Base-by-base conservation (phyloP, 805 yeast species). In the Wickerhamomyces strasburgensis region DNA sequence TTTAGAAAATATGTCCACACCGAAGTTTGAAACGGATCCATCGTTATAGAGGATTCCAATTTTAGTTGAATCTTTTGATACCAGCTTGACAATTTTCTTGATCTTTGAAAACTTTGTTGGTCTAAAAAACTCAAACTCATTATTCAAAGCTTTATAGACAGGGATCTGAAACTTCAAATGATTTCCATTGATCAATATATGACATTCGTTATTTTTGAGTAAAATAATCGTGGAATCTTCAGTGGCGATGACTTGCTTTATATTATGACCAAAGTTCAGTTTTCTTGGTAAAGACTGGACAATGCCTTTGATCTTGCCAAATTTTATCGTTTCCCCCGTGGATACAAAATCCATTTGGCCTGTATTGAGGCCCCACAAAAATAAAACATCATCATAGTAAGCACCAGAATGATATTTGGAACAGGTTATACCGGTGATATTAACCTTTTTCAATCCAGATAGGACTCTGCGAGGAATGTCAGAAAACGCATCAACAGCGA, bases 291-390 rank as follows among this genome's bases (percentile, higher is more conserved):
- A 14, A 7, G 25, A 7, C 44, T 68, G 70, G 14, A 65, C 47
- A 1, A 57, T 47, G 1, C 78, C 76, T 46, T 64, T 38, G 15
- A 33, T 28, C 31, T 44, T 45, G 7, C 64, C 53, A 44, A 58
- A 52, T 44, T 47, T 56, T 44, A 46, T 54, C 43, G 47, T 46
- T 13, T 58, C 59, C 9, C 61, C 56, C 2, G 60, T 39, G 14
- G 61, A 40, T 5, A 64, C 48, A 34, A 73, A 63, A 3, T 90
- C 90, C 79, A 86, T 75, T 56, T 86, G 95, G 0, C 96, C 96
- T 25, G 76, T 61, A 52, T 86, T 84, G 26, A 80, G 60, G 3
- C 96, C 96, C 95, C 95, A 86, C 27, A 75, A 57, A 42, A 62
- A 73, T n/a, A 51, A 41, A 8, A 71, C 73, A 29, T 62, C 54